phyloP scores from a whole-genome alignment of 2,329 filamentous ascomycete genomes.

The Hymenoscyphus fraxineus region DNA sequence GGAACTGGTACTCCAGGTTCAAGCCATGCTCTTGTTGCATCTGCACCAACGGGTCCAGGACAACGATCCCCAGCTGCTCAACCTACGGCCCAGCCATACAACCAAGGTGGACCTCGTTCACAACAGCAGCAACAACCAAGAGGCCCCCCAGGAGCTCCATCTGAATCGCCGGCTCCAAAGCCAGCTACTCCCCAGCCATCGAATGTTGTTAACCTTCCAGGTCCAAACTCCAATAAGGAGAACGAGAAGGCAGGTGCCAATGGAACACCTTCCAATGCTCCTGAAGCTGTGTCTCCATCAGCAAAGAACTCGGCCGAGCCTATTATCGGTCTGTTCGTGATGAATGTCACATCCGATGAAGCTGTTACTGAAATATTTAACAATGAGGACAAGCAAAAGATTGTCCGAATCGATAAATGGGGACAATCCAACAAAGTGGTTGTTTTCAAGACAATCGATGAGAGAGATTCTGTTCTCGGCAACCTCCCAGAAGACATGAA shows the following conservation, averaged over 20 bases:
- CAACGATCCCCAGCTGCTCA: constrained; percentile 29
- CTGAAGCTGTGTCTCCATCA: constrained; percentile 54
- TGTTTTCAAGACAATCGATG: constrained; percentile 74
- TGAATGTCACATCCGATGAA: constrained; percentile 78
- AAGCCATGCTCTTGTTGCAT: constrained; percentile 34
- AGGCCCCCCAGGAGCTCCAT: constrained; percentile 29
- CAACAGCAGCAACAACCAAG: constrained; percentile 32
- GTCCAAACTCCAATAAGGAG: constrained; percentile 49
- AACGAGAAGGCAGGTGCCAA: constrained; percentile 54
- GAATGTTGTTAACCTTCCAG: constrained; percentile 34
- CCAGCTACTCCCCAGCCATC: constrained; percentile 46
- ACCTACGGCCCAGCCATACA: constrained; percentile 27
- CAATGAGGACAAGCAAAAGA: constrained; percentile 79
- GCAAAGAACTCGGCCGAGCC: constrained; percentile 57
- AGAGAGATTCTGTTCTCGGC: constrained; percentile 75
- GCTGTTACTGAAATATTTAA: constrained; percentile 77
- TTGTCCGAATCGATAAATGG: constrained; percentile 74
- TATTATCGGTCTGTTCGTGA: constrained; percentile 84
- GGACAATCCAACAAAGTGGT: constrained; percentile 79
- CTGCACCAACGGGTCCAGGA: constrained; percentile 32
- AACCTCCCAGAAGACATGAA: constrained; percentile 73
- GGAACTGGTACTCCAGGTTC: constrained; percentile 35
- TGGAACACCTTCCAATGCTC: constrained; percentile 48
- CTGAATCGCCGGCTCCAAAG: constrained; percentile 38
- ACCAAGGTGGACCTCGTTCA: constrained; percentile 26